phyloP scores from a whole-genome alignment of 2,329 filamentous ascomycete species.

The Byssochlamys sp. region DNA sequence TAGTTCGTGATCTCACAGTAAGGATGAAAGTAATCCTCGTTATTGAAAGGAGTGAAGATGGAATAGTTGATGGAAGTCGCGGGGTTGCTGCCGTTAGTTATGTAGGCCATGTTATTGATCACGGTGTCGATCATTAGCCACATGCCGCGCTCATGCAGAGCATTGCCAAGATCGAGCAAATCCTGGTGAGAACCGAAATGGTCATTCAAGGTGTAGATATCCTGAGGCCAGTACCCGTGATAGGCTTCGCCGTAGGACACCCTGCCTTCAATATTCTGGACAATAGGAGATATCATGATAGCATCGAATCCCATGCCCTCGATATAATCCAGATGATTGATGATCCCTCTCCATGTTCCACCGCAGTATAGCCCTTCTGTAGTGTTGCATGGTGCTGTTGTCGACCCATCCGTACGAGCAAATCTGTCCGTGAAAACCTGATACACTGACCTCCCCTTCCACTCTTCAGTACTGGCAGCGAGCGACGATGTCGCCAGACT shows the following conservation, averaged over 20 bases:
- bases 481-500: slow-evolving; percentile 1
- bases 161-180: slow-evolving; percentile 36
- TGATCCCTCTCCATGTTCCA: slow-evolving; percentile 42
- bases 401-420: slow-evolving; percentile 32
- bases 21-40: slow-evolving; percentile 24
- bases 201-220: slow-evolving; percentile 40
- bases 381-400: slow-evolving; percentile 21
- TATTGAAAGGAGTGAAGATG: slow-evolving; percentile 15
- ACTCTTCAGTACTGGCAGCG: slow-evolving; percentile 21
- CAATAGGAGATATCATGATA: slow-evolving; percentile 35
- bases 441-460: slow-evolving; percentile 37
- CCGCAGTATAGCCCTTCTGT: slow-evolving; percentile 37
- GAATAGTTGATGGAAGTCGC: slow-evolving; percentile 15
- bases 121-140: slow-evolving; percentile 47
- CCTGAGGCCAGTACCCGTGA: slow-evolving; percentile 43
- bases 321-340: slow-evolving; percentile 43
- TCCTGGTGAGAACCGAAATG: slow-evolving; percentile 42
- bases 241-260: slow-evolving; percentile 38
- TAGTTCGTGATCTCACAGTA: slow-evolving; percentile 25
- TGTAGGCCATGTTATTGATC: slow-evolving; percentile 39
- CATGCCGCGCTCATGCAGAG: slow-evolving; percentile 40
- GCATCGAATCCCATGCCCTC: slow-evolving; percentile 42
- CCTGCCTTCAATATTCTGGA: slow-evolving; percentile 28
- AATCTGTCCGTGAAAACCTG: slow-evolving; percentile 41
- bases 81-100: slow-evolving; percentile 18